phyloP scores from a whole-genome alignment of 352 stramenopile species.

The Globisporangium polare region DNA sequence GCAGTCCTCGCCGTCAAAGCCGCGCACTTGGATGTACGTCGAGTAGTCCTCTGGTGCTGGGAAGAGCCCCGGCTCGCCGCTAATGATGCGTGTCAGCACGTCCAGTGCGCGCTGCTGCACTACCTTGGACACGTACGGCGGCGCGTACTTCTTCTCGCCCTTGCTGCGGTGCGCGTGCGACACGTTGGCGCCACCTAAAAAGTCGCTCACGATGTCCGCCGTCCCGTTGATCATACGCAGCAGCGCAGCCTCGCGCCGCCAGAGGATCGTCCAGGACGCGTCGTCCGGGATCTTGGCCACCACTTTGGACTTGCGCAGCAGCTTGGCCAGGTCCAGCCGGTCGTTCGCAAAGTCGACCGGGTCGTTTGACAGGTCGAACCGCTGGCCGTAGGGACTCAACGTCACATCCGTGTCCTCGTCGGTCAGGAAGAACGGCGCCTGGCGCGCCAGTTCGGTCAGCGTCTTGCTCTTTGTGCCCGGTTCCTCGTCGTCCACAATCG shows the following conservation, averaged over 20 bases:
- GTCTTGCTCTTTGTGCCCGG: conserved; percentile 38
- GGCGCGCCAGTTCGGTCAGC: conserved; percentile 38
- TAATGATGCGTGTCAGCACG: conserved; percentile 40
- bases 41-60: conserved; percentile 41
- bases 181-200: conserved; percentile 58
- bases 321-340: conserved; percentile 43
- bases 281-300: conserved; percentile 45
- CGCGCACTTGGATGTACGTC: conserved; percentile 39
- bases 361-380: conserved; percentile 58
- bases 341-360: conserved; percentile 53
- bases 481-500: conserved; percentile 33
- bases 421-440: conserved; percentile 54
- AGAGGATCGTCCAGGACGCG: conserved; percentile 46
- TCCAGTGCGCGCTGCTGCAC: conserved; percentile 36
- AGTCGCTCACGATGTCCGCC: conserved; percentile 29
- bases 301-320: conserved; percentile 29
- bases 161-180: conserved; percentile 47
- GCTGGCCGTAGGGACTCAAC: conserved; percentile 48
- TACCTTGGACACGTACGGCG: conserved; percentile 26
- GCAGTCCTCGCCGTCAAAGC: conserved; percentile 46
- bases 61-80: conserved; percentile 47
- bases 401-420: conserved; percentile 44
- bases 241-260: conserved; percentile 39
- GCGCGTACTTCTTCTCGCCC: conserved; percentile 28
- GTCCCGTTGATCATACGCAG: conserved; percentile 39